Conservation (phyloP, 2,329 filamentous ascomycete species). For the Metarhizium robertsii region DNA sequence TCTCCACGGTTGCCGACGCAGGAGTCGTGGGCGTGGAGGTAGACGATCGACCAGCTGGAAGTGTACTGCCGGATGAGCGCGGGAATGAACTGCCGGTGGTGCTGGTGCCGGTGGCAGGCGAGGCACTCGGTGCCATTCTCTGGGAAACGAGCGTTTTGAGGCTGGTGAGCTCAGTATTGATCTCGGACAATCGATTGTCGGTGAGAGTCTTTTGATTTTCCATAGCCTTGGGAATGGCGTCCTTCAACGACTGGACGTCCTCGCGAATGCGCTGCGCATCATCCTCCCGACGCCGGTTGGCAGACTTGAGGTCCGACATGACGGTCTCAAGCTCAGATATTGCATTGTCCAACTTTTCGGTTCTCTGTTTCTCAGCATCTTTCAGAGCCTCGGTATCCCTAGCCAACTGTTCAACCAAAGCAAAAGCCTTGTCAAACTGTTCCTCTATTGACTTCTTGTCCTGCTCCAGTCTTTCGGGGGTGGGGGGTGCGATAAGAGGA, state of each 20-base stretch:
- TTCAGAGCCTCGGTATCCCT: constrained; percentile 88
- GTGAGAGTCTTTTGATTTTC: constrained; percentile 78
- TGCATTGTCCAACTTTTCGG: constrained; percentile 71
- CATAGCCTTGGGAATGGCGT: constrained; percentile 79
- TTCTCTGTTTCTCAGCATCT: constrained; percentile 73
- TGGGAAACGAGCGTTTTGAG: constrained; percentile 76
- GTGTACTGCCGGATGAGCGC: constrained; percentile 1
- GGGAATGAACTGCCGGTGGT: constrained; percentile 12
- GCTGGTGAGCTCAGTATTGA: constrained; percentile 81
- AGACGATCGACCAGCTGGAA: not conserved
- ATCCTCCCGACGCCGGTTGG: constrained; percentile 74
- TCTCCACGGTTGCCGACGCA: constrained; percentile 12
- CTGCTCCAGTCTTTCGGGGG: constrained; percentile 83
- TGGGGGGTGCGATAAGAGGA: constrained; percentile 86
- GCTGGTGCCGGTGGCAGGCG: constrained; percentile 14
- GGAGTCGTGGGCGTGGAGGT: constrained; percentile 7
- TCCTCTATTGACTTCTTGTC: constrained; percentile 91
- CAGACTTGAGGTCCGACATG: constrained; percentile 70
- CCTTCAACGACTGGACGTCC: constrained; percentile 74
- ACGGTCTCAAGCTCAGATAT: constrained; percentile 78
- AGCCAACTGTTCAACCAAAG: constrained; percentile 81
- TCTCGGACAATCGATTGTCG: constrained; percentile 72
- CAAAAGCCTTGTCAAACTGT: constrained; percentile 86
- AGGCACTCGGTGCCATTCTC: constrained; percentile 38
- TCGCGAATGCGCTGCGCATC: constrained; percentile 80